Conservation (phyloP, 2,329 filamentous ascomycete genomes). For the Aspergillus sp. region DNA sequence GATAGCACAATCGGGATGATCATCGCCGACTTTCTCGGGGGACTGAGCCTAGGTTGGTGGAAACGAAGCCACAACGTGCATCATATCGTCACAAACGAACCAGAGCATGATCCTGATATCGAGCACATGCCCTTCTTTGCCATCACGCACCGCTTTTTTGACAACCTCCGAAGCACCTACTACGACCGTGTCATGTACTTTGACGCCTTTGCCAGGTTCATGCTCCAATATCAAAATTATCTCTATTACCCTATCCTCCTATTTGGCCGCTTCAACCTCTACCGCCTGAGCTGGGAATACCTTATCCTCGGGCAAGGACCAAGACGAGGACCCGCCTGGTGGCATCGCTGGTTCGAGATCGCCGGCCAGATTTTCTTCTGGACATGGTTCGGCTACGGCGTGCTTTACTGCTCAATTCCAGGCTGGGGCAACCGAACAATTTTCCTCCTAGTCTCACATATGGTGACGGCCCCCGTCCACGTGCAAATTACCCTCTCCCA, state of each 20-base stretch:
- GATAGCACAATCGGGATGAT: conserved; percentile 88
- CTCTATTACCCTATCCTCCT: conserved; percentile 81
- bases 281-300: conserved; percentile 78
- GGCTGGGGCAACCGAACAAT: conserved; percentile 69
- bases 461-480: conserved; percentile 80
- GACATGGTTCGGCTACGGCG: conserved; percentile 82
- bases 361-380: conserved; percentile 79
- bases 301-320: conserved; percentile 72
- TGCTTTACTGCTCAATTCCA: conserved; percentile 75
- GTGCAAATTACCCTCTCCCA: conserved; percentile 90
- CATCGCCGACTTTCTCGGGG: conserved; percentile 86
- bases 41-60: conserved; percentile 94
- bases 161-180: conserved; percentile 75
- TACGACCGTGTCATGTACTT: conserved; percentile 81
- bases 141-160: conserved; percentile 79
- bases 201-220: conserved; percentile 71
- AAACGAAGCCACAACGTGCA: conserved; percentile 96
- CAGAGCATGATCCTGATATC: conserved; percentile 95
- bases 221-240: conserved; percentile 76
- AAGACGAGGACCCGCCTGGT: conserved; percentile 75
- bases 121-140: conserved; percentile 89
- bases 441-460: conserved; percentile 80
- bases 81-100: conserved; percentile 92
- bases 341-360: conserved; percentile 82
- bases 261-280: conserved; percentile 86